A percentile compares a stretch with the other conserved stretches of the same genome.
phyloP scores from a whole-genome alignment of 2,329 filamentous ascomycete genomes.

The Fusarium multiceps region DNA sequence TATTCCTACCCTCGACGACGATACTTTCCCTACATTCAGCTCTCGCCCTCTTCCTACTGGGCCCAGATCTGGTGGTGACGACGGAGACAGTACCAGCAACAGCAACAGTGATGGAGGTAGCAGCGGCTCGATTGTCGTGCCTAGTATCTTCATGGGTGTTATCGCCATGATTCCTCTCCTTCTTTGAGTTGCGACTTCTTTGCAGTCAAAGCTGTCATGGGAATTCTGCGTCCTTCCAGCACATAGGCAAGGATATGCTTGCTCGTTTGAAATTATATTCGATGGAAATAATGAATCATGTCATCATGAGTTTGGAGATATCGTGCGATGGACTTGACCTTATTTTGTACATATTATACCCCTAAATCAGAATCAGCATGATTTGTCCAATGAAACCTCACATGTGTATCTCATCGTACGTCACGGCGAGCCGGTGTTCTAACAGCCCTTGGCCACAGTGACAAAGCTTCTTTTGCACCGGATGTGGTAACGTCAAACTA shows the following conservation, averaged over 20 bases:
- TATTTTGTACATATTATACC: slow-evolving; percentile 22
- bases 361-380: slow-evolving; percentile 4
- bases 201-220: not conserved
- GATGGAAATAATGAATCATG: slow-evolving; percentile 26
- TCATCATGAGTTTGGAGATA: not conserved
- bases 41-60: slow-evolving; percentile 24
- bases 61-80: slow-evolving; percentile 25
- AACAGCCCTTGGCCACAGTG: not conserved
- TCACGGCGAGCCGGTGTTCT: not conserved
- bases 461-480: not conserved
- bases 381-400: not conserved
- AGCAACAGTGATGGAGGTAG: slow-evolving; percentile 3
- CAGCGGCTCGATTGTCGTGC: slow-evolving; percentile 30
- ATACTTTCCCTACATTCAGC: slow-evolving; percentile 10
- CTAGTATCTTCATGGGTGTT: slow-evolving; percentile 40
- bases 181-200: slow-evolving; percentile 28
- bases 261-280: not conserved
- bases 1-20: slow-evolving; percentile 17
- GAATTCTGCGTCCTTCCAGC: not conserved
- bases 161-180: slow-evolving; percentile 44
- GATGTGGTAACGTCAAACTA: slow-evolving; percentile 1
- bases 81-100: slow-evolving; percentile 2
- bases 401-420: not conserved
- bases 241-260: not conserved
- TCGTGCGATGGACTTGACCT: not conserved